Percentiles rank a stretch among this genome's conserved stretches.
Evolutionary conservation across 192 early-diverging fungal species (phyloP).

Genomic region (Funneliformis geosporum): DNA sequence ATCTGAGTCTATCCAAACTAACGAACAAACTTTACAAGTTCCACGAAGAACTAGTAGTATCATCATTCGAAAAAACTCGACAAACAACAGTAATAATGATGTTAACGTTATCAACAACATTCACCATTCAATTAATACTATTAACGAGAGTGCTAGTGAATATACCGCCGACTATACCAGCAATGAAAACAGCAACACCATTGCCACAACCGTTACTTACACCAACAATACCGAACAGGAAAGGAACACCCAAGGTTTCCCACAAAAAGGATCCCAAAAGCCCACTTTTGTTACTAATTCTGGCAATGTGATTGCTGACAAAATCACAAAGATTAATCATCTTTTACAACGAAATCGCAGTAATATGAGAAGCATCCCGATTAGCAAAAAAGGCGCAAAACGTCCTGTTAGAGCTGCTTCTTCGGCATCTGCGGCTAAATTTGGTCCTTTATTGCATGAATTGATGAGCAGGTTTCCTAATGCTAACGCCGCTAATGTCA

Average conservation of each 20-base stretch:
- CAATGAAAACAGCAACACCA: not conserved
- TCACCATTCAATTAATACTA: constrained; percentile 2
- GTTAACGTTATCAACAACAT: not conserved
- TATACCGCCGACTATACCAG: not conserved
- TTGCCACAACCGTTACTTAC: not conserved
- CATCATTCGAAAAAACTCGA: not conserved
- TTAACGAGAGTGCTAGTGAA: not conserved
- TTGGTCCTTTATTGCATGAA: not conserved
- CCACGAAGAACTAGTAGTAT: not conserved
- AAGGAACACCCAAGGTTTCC: not conserved
- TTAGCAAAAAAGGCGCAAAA: not conserved
- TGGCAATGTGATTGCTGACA: constrained; percentile 10
- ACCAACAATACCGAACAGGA: not conserved
- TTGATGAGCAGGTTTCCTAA: not conserved
- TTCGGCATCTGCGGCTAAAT: not conserved
- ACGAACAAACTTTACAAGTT: not conserved
- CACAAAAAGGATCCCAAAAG: not conserved
- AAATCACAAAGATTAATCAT: not conserved
- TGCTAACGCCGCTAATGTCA: not conserved
- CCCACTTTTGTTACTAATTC: not conserved
- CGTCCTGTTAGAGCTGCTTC: not conserved
- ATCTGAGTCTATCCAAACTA: not conserved
- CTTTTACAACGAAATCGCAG: not conserved
- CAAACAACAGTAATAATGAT: not conserved
- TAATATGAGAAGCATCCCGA: not conserved